Percentiles rank a stretch among this genome's conserved stretches.
Conservation (phyloP, 129 eudicot species). For the Cynara cardunculus region DNA sequence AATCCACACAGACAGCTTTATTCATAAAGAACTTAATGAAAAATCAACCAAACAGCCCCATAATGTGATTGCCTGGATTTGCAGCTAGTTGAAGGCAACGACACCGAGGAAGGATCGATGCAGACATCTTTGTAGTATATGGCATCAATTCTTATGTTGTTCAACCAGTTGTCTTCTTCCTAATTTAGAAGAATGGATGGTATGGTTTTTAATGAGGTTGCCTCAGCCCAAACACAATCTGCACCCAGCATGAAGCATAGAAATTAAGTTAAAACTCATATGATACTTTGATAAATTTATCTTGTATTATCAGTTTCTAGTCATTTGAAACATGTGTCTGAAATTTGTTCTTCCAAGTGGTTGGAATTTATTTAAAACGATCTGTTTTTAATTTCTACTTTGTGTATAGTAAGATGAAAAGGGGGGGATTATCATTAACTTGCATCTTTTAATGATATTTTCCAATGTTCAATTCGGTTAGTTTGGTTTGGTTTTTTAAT, state of each 20-base stretch:
- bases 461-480: too few relatives aligned
- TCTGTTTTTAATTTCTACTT: too few relatives aligned
- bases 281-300: neutral
- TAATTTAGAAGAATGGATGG: neutral
- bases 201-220: too few relatives aligned
- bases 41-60: too few relatives aligned
- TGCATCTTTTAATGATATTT: too few relatives aligned
- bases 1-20: too few relatives aligned
- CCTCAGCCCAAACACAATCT: neutral
- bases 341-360: neutral
- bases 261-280: neutral
- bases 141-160: neutral
- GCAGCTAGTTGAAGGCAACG: constrained; percentile 73
- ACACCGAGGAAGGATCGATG: constrained; percentile 39
- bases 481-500: too few relatives aligned
- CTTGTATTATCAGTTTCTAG: neutral
- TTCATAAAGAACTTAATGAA: too few relatives aligned
- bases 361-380: neutral
- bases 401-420: too few relatives aligned
- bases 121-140: constrained; percentile 15
- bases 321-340: neutral
- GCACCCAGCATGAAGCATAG: neutral
- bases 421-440: too few relatives aligned
- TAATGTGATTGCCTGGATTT: constrained; percentile 16
- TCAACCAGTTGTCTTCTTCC: neutral